A percentile compares a stretch with the other conserved stretches of the same genome.
Conservation (phyloP, 2,329 filamentous ascomycete species). For the Fusarium virguliforme region DNA sequence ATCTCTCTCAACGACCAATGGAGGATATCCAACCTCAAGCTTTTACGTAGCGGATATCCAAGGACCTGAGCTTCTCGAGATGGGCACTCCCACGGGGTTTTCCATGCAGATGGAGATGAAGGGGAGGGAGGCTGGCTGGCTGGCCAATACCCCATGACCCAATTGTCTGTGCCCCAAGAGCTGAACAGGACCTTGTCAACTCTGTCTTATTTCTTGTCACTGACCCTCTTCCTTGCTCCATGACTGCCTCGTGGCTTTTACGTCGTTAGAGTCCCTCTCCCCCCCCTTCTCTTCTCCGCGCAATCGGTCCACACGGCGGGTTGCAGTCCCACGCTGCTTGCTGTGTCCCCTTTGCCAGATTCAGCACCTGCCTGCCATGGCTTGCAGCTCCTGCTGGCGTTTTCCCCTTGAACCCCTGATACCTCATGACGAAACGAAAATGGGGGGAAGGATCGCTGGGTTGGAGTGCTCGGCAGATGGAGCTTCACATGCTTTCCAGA, state of each 20-base stretch:
- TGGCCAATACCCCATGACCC: constrained; percentile 2
- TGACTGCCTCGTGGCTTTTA: constrained; percentile 41
- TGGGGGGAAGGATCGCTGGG: too few species aligned
- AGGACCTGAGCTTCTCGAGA: neutral
- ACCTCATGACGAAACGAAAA: constrained; percentile 10
- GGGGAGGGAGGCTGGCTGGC: neutral
- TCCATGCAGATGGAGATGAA: constrained; percentile 13
- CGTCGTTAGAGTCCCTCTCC: constrained; percentile 21
- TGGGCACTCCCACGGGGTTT: neutral
- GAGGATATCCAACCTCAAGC: constrained; percentile 6
- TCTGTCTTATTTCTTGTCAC: constrained; percentile 18
- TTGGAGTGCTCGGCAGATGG: neutral
- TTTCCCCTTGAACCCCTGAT: constrained; percentile 9
- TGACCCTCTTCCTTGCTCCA: constrained; percentile 23
- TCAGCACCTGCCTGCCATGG: constrained; percentile 3
- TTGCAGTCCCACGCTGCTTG: neutral
- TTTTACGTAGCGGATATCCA: constrained; percentile 39
- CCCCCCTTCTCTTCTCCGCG: constrained; percentile 5
- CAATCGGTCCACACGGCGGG: constrained; percentile 5
- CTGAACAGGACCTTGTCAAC: constrained; percentile 21
- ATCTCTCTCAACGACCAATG: neutral
- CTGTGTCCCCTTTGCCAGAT: constrained; percentile 13
- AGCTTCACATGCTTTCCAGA: constrained; percentile 5
- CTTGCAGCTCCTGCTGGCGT: constrained; percentile 7
- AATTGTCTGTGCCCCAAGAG: constrained; percentile 29